Evolutionary conservation across 371 early-diverging fungal species (phyloP), one percentile per base, ranked within the genome.

Genomic region (Homolaphlyctis polyrhiza): DNA sequence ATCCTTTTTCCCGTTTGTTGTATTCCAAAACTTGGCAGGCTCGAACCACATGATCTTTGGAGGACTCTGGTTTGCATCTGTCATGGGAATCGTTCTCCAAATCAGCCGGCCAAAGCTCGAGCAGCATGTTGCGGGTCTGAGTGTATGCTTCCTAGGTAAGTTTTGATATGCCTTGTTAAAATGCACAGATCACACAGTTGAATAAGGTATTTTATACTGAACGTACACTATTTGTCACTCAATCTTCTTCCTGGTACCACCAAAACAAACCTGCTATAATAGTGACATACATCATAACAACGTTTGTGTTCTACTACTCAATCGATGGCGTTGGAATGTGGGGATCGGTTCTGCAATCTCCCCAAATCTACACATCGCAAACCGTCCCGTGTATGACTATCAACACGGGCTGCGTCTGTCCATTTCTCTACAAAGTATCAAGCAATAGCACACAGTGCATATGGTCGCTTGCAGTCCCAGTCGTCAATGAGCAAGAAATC

Each of bases 71-170:
- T 75, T 65, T 35, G 47, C 64, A 29, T 68, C 75, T 5, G 21
- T 70, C 16, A 75, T 75, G 72, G 55, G 67, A 25, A 71, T 72
- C 66, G 65, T 65, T 54, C 51, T 75, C 39, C 75, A 75, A 55
- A 70, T 65, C 59, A 69, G 72, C 35, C 59, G 60, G 11, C 52
- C 48, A 25, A 69, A 57, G 14, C 55, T 74, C n/a, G 25, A 61
- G 21, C 36, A 16, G 13, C 74, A 74, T 50, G 62, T 71, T 13
- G 32, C 63, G 21, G 54, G 29, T 8, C 61, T 65, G 1, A 50
- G 35, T 18, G 21, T 61, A 3, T 33, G 63, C n/a, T 72, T 69
- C 43, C 23, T 66, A 28, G 58, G 67, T 67, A 36, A 43, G 62
- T 55, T 32, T 45, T 45, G 18, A 45, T 18, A 16, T 45, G 45